Conservation (phyloP, 1,284 basidiomycete species). For the Leccinum pachyderme region DNA sequence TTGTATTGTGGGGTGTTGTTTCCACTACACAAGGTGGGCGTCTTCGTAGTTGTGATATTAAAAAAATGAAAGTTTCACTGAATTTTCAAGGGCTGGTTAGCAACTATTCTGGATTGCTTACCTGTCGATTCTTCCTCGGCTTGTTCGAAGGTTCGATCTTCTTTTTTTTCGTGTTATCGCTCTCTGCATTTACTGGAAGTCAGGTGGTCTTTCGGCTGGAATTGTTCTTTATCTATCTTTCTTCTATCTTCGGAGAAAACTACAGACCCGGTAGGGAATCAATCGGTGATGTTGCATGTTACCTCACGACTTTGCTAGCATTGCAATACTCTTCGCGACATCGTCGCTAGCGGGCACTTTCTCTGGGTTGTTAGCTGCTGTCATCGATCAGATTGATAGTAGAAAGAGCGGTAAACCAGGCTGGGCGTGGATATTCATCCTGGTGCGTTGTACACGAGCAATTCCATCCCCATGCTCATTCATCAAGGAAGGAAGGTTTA, state of each 20-base stretch:
- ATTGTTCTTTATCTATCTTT: conserved; percentile 56
- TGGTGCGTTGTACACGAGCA: conserved; percentile 32
- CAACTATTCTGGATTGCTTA: conserved; percentile 52
- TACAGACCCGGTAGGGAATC: conserved; percentile 50
- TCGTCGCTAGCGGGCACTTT: conserved; percentile 64
- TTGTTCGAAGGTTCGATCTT: conserved; percentile 50
- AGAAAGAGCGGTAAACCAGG: conserved; percentile 42
- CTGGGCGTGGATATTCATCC: conserved; percentile 69
- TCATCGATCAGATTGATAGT: conserved; percentile 53
- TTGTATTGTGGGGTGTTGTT: conserved; percentile 58
- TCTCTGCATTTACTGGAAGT: conserved; percentile 31
- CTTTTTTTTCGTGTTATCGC: conserved; percentile 32
- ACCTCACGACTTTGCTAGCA: conserved; percentile 29
- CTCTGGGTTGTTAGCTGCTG: conserved; percentile 61
- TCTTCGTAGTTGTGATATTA: background rate
- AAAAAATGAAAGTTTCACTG: background rate
- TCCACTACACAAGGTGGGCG: conserved; percentile 51
- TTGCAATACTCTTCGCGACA: conserved; percentile 53
- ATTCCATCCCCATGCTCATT: background rate
- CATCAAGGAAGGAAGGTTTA: background rate
- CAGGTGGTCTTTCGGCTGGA: conserved; percentile 53
- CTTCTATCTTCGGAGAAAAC: conserved; percentile 56
- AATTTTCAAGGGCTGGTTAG: conserved; percentile 46
- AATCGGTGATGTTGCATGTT: background rate
- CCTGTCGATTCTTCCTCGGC: conserved; percentile 65